A percentile compares a stretch with the other conserved stretches of the same genome.
Conservation (phyloP, 164 flowering plant genomes). For the Tetracentron sinense region DNA sequence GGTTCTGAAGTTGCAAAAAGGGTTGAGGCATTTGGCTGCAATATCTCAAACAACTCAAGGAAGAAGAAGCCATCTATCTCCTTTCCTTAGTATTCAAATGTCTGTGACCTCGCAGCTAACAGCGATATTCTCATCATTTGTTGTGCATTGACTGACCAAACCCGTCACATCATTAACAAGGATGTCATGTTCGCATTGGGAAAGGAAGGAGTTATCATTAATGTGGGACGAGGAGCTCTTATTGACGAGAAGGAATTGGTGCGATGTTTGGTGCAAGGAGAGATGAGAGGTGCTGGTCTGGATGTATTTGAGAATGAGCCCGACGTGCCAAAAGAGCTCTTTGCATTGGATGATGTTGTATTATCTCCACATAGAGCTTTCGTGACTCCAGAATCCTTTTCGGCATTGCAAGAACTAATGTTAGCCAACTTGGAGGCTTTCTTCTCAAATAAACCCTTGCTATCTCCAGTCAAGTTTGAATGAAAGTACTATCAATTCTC, state of each 20-base stretch:
- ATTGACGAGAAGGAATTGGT: conserved; percentile 46
- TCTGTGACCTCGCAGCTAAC: conserved; percentile 33
- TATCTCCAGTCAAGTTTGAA: conserved; percentile 9
- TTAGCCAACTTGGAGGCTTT: conserved; percentile 36
- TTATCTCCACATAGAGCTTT: conserved; percentile 44
- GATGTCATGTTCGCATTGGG: conserved; percentile 41
- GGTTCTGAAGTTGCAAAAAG: conserved; percentile 41
- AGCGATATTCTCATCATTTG: too few species aligned
- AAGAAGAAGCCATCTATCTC: conserved; percentile 28
- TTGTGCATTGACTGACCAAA: too few species aligned
- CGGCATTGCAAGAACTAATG: conserved; percentile 15
- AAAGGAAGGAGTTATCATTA: too few species aligned
- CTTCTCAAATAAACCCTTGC: conserved; percentile 30
- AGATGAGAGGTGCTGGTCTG: too few species aligned
- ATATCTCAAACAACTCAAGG: conserved; percentile 37
- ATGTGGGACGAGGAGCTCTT: conserved; percentile 46
- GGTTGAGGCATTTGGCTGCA: conserved; percentile 39
- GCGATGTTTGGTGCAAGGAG: conserved; percentile 29
- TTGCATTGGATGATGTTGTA: conserved; percentile 40
- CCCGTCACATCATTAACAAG: conserved; percentile 37
- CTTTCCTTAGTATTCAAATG: conserved; percentile 27
- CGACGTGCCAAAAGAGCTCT: conserved; percentile 38
- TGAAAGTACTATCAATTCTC: too few species aligned
- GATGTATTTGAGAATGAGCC: conserved; percentile 55
- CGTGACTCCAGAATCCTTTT: conserved; percentile 29